Conservation (phyloP, 768 basidiomycete genomes). For the Suillus luteus region DNA sequence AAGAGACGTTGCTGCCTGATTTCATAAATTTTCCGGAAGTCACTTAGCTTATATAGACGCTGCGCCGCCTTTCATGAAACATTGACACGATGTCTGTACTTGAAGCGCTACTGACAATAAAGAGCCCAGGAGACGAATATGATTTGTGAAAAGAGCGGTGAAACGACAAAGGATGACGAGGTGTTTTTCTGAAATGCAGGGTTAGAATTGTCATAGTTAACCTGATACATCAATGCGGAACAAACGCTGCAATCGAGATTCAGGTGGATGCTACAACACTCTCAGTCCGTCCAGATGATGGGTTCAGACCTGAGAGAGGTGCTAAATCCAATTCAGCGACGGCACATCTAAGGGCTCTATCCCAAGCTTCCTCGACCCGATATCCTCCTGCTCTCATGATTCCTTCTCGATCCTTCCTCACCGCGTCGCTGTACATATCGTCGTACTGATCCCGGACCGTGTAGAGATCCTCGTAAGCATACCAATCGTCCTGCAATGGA, state of each 20-base stretch:
- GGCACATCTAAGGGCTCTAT: constrained; percentile 71
- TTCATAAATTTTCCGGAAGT: constrained; percentile 45
- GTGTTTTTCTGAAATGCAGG: background rate
- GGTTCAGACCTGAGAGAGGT: constrained; percentile 42
- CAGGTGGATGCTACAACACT: constrained; percentile 47
- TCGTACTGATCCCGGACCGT: constrained; percentile 59
- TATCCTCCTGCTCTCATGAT: constrained; percentile 87
- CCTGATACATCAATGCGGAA: background rate
- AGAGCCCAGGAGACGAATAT: background rate
- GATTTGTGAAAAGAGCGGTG: background rate
- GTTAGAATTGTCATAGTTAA: background rate
- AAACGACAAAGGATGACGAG: background rate
- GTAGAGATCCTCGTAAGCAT: constrained; percentile 73
- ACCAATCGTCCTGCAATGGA: constrained; percentile 74
- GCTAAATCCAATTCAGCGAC: constrained; percentile 71
- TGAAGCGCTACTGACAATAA: constrained; percentile 26
- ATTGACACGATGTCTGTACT: constrained; percentile 46
- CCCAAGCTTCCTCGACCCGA: constrained; percentile 81
- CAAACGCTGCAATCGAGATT: constrained; percentile 10
- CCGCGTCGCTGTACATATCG: constrained; percentile 75
- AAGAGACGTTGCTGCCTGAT: constrained; percentile 26
- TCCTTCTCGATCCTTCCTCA: constrained; percentile 73
- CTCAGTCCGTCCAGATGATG: constrained; percentile 37
- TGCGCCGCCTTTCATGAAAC: constrained; percentile 42
- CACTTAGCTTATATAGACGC: constrained; percentile 45